These are phyloP conservation scores for Rhizophora mangle DNA, from an alignment of 345 rosid genomes.

Conservation along the genomic window DNA sequence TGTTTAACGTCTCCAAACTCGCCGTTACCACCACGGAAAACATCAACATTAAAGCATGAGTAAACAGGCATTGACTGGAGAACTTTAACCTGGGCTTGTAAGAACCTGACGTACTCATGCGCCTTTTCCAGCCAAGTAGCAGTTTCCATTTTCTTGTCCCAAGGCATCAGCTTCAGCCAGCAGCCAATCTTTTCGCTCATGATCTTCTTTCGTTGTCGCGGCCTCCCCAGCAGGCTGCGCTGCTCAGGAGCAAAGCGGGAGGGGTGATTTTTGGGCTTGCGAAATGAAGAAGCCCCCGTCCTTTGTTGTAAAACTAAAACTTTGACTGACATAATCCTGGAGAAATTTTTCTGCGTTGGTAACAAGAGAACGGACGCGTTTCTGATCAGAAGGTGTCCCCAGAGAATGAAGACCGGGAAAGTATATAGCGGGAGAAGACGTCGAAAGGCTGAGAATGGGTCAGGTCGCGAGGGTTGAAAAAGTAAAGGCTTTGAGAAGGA, in stretches of 20 bases:
- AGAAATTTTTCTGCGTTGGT: background rate
- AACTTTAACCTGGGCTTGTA: constrained; percentile 53
- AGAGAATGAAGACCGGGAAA: background rate
- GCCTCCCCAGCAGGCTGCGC: background rate
- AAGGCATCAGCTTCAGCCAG: constrained; percentile 56
- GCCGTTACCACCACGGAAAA: background rate
- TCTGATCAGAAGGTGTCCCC: background rate
- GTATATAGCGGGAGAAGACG: constrained; percentile 2
- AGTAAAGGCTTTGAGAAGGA: background rate
- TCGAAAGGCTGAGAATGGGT: background rate
- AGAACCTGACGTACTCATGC: constrained; percentile 48
- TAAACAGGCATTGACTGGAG: constrained; percentile 49
- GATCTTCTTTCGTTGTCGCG: constrained; percentile 20
- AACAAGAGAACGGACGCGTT: background rate
- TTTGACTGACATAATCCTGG: background rate
- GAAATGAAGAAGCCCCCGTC: no score
- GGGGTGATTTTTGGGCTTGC: background rate
- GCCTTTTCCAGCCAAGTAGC: constrained; percentile 55
- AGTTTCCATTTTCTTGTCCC: constrained; percentile 50
- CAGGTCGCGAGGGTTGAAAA: background rate
- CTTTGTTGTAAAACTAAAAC: background rate
- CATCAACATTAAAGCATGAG: constrained; percentile 14
- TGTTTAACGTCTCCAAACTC: background rate
- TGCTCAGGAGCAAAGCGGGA: background rate
- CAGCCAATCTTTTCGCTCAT: constrained; percentile 43